A percentile compares a stretch with the other conserved stretches of the same genome.
Evolutionary conservation across 148 eudicot species (phyloP).

Genomic region (Vaccinium myrtillus): DNA sequence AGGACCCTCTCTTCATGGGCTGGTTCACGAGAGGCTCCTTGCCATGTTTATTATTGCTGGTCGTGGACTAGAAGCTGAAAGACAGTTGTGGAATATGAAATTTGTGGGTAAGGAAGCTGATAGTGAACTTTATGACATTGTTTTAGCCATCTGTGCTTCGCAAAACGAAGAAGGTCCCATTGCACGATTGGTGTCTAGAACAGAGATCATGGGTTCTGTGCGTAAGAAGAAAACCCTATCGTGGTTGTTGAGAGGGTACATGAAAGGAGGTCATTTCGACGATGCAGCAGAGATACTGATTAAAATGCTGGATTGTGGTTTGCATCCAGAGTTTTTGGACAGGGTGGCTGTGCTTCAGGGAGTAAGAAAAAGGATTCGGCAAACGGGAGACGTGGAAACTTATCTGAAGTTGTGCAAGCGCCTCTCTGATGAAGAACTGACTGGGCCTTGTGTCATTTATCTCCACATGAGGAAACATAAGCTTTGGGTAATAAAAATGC

Average conservation of each 20-base stretch:
- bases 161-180: slow-evolving; percentile 49
- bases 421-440: slow-evolving; percentile 71
- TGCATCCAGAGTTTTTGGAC: slow-evolving; percentile 65
- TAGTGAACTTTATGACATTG: slow-evolving; percentile 72
- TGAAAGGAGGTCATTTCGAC: slow-evolving; percentile 70
- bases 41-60: slow-evolving; percentile 92
- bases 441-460: slow-evolving; percentile 80
- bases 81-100: slow-evolving; percentile 83
- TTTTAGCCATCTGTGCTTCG: slow-evolving; percentile 84
- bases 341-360: slow-evolving; percentile 78
- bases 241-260: slow-evolving; percentile 83
- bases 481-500: slow-evolving; percentile 78
- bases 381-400: slow-evolving; percentile 49
- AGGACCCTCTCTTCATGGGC: slow-evolving; percentile 43
- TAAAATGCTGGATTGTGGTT: slow-evolving; percentile 69
- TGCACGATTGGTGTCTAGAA: slow-evolving; percentile 58
- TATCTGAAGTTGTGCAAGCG: slow-evolving; percentile 72
- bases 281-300: slow-evolving; percentile 68
- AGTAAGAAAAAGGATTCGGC: slow-evolving; percentile 54
- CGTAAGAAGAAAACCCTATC: slow-evolving; percentile 64
- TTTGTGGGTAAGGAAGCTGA: slow-evolving; percentile 57
- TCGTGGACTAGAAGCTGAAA: slow-evolving; percentile 72
- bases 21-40: slow-evolving; percentile 74
- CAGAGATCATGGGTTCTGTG: slow-evolving; percentile 56
- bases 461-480: slow-evolving; percentile 55